Base-by-base conservation (phyloP, 805 yeast genomes). In the Starmerella davenportii region DNA sequence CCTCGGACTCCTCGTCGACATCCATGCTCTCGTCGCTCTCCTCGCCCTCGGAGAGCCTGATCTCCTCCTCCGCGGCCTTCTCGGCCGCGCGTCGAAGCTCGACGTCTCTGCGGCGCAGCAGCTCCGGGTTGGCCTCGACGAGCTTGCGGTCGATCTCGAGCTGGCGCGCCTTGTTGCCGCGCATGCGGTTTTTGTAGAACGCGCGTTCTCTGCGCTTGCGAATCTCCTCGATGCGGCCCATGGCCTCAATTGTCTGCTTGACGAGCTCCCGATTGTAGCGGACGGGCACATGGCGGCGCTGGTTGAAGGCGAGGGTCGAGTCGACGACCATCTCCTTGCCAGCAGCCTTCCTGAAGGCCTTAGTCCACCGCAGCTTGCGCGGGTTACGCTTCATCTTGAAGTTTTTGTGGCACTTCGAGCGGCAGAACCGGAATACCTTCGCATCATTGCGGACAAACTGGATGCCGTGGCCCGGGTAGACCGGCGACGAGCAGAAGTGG, bases 361-460 rank as follows among this genome's bases (percentile, higher is more conserved):
- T 90, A 40, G 98, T 90, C 98, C 98, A 90, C 64, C 72, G 79
- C 62, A 85, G 74, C 63, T 90, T 90, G 66, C 98, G 77, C 52
- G 98, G 98, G 66, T 90, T 90, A 63, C 98, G 77, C 69, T 94
- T 84, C 66, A 84, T 92, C 60, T 90, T 90, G 74, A 90, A 90
- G 40, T 84, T 78, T 59, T 85, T 82, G 65, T 90, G 98, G 66
- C 98, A 90, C 60, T 90, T 90, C 44, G 96, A 84, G 58, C 95
- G 81, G 54, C 98, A 90, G 66, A 90, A 90, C 53, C 94, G 70
- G 61, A 90, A 90, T 62, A 84, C 96, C 58, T 90, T 90, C 48
- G 96, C 93, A 56, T 90, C 98, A 59, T 90, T 90, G 63, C 98
- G 77, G 45, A 90, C 96, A 63, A 85, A 90, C 81, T 81, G 79